Conservation (phyloP, 768 basidiomycete species). For the Plicaturopsis crispa region DNA sequence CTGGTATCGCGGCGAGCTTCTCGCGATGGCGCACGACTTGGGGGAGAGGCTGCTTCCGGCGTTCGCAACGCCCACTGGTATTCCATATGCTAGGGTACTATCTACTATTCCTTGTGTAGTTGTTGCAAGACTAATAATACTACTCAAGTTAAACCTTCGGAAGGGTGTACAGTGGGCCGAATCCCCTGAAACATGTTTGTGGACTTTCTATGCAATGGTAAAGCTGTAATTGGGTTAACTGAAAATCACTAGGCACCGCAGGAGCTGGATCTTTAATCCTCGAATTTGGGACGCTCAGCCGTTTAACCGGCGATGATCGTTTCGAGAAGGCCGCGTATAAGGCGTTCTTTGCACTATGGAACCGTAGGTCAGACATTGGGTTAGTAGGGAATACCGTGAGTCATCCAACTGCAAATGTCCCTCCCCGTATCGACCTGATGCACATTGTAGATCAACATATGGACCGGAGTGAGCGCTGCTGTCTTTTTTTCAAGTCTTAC, state of each 20-base stretch:
- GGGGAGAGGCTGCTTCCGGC: constrained; percentile 84
- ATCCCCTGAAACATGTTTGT: constrained; percentile 78
- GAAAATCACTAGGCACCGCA: constrained; percentile 57
- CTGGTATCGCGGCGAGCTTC: constrained; percentile 79
- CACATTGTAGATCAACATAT: constrained; percentile 76
- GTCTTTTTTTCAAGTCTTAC: background rate
- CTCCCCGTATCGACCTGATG: no score
- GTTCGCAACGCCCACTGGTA: constrained; percentile 83
- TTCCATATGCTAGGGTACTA: constrained; percentile 83
- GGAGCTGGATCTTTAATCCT: constrained; percentile 90
- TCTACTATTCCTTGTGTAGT: constrained; percentile 10
- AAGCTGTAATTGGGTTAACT: background rate
- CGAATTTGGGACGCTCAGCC: constrained; percentile 90
- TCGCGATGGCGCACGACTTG: constrained; percentile 79
- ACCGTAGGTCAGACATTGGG: constrained; percentile 75
- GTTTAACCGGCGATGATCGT: constrained; percentile 81
- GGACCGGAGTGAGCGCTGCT: constrained; percentile 58
- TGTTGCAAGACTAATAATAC: constrained; percentile 2
- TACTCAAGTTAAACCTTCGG: constrained; percentile 70
- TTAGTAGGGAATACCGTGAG: constrained; percentile 89
- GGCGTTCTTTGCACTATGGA: constrained; percentile 94
- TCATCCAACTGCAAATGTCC: no score
- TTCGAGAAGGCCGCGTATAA: constrained; percentile 87
- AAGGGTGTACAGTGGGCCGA: constrained; percentile 74
- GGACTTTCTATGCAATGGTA: background rate